A percentile compares a stretch with the other conserved stretches of the same genome.
These are phyloP conservation scores for Candida anglica DNA, from an alignment of 805 yeast genomes.

Conservation along the genomic window DNA sequence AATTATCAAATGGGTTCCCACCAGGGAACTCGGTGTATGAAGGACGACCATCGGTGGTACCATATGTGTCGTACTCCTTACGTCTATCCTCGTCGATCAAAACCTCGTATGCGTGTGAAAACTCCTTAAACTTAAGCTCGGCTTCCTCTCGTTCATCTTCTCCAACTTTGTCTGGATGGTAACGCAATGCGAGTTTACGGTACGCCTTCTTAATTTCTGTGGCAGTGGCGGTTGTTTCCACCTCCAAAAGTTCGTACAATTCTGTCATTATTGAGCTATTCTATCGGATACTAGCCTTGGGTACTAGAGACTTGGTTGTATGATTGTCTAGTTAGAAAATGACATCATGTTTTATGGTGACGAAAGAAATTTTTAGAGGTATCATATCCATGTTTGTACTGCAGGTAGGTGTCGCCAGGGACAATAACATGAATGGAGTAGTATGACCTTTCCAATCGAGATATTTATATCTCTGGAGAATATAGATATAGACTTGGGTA, in stretches of 20 bases:
- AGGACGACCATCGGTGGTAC: constrained; percentile 32
- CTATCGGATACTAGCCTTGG: no score
- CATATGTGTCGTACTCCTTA: constrained; percentile 55
- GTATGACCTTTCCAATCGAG: no score
- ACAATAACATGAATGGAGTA: no score
- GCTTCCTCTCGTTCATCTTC: constrained; percentile 66
- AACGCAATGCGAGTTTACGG: constrained; percentile 72
- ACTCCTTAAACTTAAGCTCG: constrained; percentile 77
- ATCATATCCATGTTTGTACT: no score
- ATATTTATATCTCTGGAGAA: no score
- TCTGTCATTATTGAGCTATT: constrained; percentile 11
- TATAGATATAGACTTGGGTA: no score
- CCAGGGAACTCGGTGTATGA: constrained; percentile 10
- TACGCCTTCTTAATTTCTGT: constrained; percentile 81
- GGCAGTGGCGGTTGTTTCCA: constrained; percentile 59
- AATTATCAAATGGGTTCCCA: constrained; percentile 38
- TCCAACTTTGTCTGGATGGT: constrained; percentile 87
- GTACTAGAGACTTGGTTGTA: background rate
- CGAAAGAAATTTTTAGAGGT: no score
- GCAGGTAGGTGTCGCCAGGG: no score
- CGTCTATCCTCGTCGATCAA: constrained; percentile 66
- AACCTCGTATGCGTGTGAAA: constrained; percentile 82
- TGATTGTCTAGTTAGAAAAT: background rate
- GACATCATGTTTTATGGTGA: background rate
- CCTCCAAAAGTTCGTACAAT: constrained; percentile 67